Conservation (phyloP, 495 filamentous ascomycete genomes). For the Daldinia vernicosa region DNA sequence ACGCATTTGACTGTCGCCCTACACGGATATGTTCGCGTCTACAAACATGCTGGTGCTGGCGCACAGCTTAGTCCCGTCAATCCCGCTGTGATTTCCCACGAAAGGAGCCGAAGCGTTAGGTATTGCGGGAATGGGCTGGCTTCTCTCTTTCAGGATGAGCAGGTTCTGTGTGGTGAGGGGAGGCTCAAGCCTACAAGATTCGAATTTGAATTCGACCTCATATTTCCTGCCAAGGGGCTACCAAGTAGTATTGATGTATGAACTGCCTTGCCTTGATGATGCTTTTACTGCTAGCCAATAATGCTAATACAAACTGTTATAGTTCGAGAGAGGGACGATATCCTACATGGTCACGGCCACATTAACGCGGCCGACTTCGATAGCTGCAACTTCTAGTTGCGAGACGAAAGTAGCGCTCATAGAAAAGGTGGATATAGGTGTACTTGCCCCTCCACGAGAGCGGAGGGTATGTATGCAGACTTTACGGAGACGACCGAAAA, state of each 20-base stretch:
- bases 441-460: constrained; percentile 65
- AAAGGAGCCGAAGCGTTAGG: constrained; percentile 62
- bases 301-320: constrained; percentile 38
- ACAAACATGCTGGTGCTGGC: constrained; percentile 73
- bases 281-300: neutral
- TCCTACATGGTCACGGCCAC: constrained; percentile 90
- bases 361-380: constrained; percentile 86
- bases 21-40: constrained; percentile 89
- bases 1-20: constrained; percentile 90
- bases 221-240: constrained; percentile 76
- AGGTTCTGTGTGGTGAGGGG: constrained; percentile 89
- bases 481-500: constrained; percentile 64
- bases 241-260: constrained; percentile 94
- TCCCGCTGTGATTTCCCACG: constrained; percentile 51
- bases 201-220: constrained; percentile 91
- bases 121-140: constrained; percentile 85
- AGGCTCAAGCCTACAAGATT: constrained; percentile 85
- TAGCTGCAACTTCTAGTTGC: constrained; percentile 79
- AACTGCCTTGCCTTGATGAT: constrained; percentile 30
- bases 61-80: constrained; percentile 64
- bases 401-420: constrained; percentile 80
- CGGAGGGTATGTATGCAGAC: constrained; percentile 85
- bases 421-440: constrained; percentile 72
- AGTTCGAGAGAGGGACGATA: constrained; percentile 97
- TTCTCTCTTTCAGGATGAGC: constrained; percentile 89